Conservation (phyloP, 345 rosid genomes). For the Hibiscus trionum region DNA sequence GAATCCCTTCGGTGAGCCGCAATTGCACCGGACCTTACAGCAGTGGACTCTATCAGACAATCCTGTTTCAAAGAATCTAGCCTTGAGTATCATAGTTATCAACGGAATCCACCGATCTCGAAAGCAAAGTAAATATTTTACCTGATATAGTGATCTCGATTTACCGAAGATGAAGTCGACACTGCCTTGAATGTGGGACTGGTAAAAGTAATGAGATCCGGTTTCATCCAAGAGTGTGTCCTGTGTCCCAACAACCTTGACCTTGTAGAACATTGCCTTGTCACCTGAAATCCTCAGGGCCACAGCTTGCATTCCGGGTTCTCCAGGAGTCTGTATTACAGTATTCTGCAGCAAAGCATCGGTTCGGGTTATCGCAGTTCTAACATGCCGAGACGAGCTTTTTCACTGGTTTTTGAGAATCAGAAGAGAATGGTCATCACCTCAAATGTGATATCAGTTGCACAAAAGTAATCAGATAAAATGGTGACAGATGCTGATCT, state of each 20-base stretch:
- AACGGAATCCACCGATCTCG: neutral
- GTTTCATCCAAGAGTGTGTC: slow-evolving; percentile 78
- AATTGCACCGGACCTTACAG: slow-evolving; percentile 54
- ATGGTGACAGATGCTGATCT: slow-evolving; percentile 67
- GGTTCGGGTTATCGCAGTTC: neutral
- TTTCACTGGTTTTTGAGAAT: neutral
- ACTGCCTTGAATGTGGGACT: slow-evolving; percentile 62
- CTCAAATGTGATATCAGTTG: slow-evolving; percentile 77
- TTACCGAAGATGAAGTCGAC: slow-evolving; percentile 85
- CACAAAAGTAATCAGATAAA: slow-evolving; percentile 71
- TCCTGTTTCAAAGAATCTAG: slow-evolving; percentile 32
- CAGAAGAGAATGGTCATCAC: slow-evolving; percentile 17
- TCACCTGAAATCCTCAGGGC: slow-evolving; percentile 66
- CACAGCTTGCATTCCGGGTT: slow-evolving; percentile 70
- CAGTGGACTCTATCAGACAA: slow-evolving; percentile 62
- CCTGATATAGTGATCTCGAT: slow-evolving; percentile 73
- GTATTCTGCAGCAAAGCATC: slow-evolving; percentile 50
- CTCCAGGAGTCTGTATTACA: slow-evolving; percentile 59
- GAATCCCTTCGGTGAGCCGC: slow-evolving; percentile 81
- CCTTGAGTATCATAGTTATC: neutral
- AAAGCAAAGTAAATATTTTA: neutral
- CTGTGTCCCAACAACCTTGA: slow-evolving; percentile 68
- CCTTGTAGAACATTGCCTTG: slow-evolving; percentile 71
- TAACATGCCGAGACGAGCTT: too few species aligned
- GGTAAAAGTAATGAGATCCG: slow-evolving; percentile 76